Evolutionary conservation across 495 filamentous ascomycete species (phyloP), one percentile per base, ranked within the genome.

Genomic region (Aspergillus baeticus): DNA sequence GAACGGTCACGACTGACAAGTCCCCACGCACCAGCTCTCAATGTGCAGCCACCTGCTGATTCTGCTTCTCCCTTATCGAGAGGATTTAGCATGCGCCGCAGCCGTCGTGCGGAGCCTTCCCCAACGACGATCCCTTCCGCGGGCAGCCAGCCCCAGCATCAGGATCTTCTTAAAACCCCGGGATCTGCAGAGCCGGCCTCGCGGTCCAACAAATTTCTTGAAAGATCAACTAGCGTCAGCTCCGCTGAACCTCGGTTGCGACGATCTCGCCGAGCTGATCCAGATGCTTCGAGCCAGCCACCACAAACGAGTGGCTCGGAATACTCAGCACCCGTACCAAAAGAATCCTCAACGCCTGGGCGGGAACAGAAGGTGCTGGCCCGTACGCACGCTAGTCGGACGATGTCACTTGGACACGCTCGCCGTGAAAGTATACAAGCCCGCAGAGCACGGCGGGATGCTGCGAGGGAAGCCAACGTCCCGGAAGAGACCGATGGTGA

Each of bases 361-460:
- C 51, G 59, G 17, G 66, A 67, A 7, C 10, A 53, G 4, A 71
- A 63, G 34, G 10, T 61, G 17, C 50, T 58, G 31, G 50, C 54
- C 15, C 72, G 73, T 41, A 69, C 69, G 2, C 72, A 76, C 47
- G 77, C 90, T 22, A 81, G 87, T 65, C 84, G 94, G 49, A 87
- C 93, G 20, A 95, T 94, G 70, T 95, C 92, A 3, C 77, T 98
- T 34, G 92, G 95, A 3, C 94, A 98, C 69, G 90, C 88, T 46
- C 81, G 93, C 45, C 79, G 90, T 51, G 92, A 96, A 69, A 94
- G 91, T 64, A 94, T 96, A 44, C 91, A 96, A 71, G 90, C 88
- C 34, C 81, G 91, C 53, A 81, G 91, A 57, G 76, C 85, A 55
- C 76, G 85, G 14, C 83, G 87, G 41, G 84, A 88, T 55, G 80